Percentiles rank a stretch among this genome's conserved stretches.
phyloP scores from a whole-genome alignment of 129 eudicot species.

The Saposhnikovia divaricata region DNA sequence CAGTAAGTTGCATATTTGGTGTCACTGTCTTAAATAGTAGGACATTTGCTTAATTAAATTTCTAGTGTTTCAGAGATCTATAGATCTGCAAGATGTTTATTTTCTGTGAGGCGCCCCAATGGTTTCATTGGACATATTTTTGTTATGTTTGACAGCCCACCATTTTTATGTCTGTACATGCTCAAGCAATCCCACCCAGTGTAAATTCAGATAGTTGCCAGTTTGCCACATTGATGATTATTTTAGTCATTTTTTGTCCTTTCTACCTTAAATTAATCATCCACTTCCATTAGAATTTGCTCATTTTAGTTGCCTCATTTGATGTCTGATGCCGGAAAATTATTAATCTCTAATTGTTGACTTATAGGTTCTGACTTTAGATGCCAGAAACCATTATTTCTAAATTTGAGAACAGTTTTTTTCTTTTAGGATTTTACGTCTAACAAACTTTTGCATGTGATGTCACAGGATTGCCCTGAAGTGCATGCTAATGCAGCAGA shows the following conservation, averaged over 20 bases:
- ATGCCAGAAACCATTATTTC: not conserved
- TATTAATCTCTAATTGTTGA: not conserved
- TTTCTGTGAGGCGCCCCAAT: not conserved
- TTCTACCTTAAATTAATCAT: not conserved
- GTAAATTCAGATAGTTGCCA: not conserved
- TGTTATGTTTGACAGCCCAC: not conserved
- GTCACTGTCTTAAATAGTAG: not conserved
- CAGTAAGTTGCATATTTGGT: conserved; percentile 41
- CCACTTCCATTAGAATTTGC: not conserved
- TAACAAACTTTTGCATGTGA: not conserved
- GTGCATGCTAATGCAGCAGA: conserved; percentile 99
- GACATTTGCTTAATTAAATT: not conserved
- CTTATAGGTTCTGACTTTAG: not conserved
- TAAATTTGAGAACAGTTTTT: not conserved
- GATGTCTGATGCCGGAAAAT: not conserved
- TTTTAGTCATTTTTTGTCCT: not conserved
- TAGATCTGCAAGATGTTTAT: not conserved
- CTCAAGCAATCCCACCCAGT: too few relatives aligned
- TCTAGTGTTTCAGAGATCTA: not conserved
- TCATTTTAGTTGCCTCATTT: not conserved
- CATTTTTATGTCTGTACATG: too few relatives aligned
- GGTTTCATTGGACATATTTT: not conserved
- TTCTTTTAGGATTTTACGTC: not conserved
- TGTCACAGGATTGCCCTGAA: conserved; percentile 82
- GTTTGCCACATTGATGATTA: not conserved